phyloP scores from a whole-genome alignment of 192 early-diverging fungal genomes.

The Coemansia sp. region DNA sequence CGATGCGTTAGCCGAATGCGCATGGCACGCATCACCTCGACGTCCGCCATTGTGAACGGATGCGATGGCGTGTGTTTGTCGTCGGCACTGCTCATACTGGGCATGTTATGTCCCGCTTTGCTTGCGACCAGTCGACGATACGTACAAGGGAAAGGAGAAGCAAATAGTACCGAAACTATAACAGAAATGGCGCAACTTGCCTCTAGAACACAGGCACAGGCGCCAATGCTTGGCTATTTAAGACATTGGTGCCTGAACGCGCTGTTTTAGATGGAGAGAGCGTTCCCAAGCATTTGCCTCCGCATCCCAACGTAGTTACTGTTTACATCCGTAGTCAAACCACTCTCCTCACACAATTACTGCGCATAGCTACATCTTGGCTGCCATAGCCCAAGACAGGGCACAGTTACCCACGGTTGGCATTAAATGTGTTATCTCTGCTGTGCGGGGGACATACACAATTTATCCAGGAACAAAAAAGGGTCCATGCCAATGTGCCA shows the following conservation, averaged over 20 bases:
- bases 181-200: too few relatives aligned
- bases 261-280: constrained; percentile 1
- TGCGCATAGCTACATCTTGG: not conserved
- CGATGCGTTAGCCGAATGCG: constrained; percentile 43
- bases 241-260: too few relatives aligned
- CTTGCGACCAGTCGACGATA: too few relatives aligned
- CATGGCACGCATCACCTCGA: constrained; percentile 54
- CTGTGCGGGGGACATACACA: too few relatives aligned
- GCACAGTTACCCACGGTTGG: not conserved
- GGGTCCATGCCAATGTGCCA: too few relatives aligned
- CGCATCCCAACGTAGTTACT: not conserved
- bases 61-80: constrained; percentile 29
- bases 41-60: constrained; percentile 46
- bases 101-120: too few relatives aligned
- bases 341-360: constrained; percentile 6
- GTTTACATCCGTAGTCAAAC: not conserved
- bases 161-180: too few relatives aligned
- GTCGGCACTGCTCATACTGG: constrained; percentile 11
- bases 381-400: not conserved
- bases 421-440: not conserved
- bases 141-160: too few relatives aligned
- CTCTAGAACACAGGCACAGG: too few relatives aligned
- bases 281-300: not conserved
- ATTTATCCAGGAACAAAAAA: too few relatives aligned
- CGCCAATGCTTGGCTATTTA: too few relatives aligned